phyloP scores from a whole-genome alignment of 164 flowering plant species.

The Nelumbo lutea region DNA sequence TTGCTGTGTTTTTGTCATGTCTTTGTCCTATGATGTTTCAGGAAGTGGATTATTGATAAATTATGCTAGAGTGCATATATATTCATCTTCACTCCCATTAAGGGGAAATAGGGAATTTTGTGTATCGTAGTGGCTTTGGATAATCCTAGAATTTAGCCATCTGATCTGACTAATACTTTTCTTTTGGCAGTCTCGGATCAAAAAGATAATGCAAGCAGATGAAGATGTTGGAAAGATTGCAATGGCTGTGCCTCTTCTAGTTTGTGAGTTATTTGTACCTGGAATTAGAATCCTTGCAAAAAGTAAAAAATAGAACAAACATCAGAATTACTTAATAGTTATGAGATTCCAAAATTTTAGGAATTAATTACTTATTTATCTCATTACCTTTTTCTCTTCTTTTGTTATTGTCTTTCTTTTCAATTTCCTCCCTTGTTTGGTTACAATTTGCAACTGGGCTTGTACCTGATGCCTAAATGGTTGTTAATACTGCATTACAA shows the following conservation, averaged over 20 bases:
- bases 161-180: neutral
- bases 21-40: neutral
- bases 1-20: neutral
- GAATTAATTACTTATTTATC: neutral
- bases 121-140: neutral
- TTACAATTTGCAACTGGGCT: neutral
- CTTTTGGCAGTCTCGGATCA: conserved; percentile 65
- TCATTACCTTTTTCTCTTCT: neutral
- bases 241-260: conserved; percentile 78
- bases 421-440: neutral
- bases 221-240: conserved; percentile 92
- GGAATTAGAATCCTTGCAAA: neutral
- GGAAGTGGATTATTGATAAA: neutral
- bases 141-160: neutral
- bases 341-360: neutral
- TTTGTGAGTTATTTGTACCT: conserved; percentile 43
- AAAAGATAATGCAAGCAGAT: conserved; percentile 92
- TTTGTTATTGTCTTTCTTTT: neutral
- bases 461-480: neutral
- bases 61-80: no score
- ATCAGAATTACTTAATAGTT: neutral
- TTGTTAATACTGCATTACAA: neutral
- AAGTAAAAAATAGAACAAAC: neutral
- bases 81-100: neutral
- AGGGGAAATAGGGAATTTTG: neutral